These are phyloP conservation scores for Ehretia macrophylla DNA, from an alignment of 257 asterid species.

Conservation along the genomic window DNA sequence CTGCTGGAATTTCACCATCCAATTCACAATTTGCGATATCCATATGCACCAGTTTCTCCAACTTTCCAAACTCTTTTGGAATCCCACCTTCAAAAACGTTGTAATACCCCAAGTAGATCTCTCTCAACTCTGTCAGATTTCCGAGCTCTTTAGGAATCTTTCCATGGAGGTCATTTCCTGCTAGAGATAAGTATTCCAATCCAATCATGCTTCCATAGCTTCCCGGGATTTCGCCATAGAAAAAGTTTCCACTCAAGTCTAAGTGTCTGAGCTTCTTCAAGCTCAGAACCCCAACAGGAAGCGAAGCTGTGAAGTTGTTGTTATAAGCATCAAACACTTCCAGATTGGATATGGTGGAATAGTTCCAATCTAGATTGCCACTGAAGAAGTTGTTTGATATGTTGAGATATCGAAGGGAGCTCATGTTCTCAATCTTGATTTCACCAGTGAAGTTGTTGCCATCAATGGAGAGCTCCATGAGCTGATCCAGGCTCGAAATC, in stretches of 20 bases:
- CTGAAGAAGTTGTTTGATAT: constrained; percentile 63
- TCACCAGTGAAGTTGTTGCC: constrained; percentile 97
- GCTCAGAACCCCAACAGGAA: constrained; percentile 55
- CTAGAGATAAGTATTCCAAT: constrained; percentile 66
- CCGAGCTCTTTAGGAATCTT: constrained; percentile 68
- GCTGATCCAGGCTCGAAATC: constrained; percentile 53
- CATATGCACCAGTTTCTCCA: constrained; percentile 57
- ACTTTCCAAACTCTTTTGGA: constrained; percentile 73
- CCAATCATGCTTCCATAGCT: constrained; percentile 51
- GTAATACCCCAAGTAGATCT: constrained; percentile 74
- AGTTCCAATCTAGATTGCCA: constrained; percentile 75
- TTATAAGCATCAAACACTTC: constrained; percentile 74
- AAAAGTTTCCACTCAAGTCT: constrained; percentile 84
- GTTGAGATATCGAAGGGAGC: constrained; percentile 57
- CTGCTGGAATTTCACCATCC: constrained; percentile 70
- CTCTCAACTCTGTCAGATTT: constrained; percentile 69
- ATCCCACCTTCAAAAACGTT: constrained; percentile 71
- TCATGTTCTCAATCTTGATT: constrained; percentile 57
- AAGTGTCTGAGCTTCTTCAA: constrained; percentile 62
- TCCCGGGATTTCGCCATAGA: constrained; percentile 56
- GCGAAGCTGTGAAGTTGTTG: constrained; percentile 68
- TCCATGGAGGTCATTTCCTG: constrained; percentile 82
- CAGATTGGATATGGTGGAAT: constrained; percentile 47
- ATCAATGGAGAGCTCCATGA: constrained; percentile 65
- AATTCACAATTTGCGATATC: constrained; percentile 74